Percentiles rank a stretch among this genome's conserved stretches.
Conservation (phyloP, 1,284 basidiomycete species). For the Malassezia dermatis region DNA sequence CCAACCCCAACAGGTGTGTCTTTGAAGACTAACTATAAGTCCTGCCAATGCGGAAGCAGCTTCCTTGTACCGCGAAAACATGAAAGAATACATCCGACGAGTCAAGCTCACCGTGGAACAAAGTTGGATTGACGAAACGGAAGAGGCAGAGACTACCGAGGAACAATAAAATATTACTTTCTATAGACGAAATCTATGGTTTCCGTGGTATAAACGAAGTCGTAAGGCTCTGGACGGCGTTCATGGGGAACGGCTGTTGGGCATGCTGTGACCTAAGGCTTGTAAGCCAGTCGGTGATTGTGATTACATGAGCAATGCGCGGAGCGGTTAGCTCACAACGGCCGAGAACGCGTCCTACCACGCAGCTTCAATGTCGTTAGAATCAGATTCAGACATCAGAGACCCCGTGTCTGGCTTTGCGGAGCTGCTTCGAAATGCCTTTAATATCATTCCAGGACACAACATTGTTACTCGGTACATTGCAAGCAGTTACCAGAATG, state of each 20-base stretch:
- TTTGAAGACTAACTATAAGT: conserved; percentile 50
- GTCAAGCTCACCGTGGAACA: conserved; percentile 60
- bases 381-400: background rate
- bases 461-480: conserved; percentile 82
- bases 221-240: too few relatives aligned
- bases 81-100: conserved; percentile 89
- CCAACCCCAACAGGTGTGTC: conserved; percentile 71
- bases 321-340: background rate
- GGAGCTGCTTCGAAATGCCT: conserved; percentile 8
- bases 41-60: conserved; percentile 97
- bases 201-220: background rate
- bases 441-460: conserved; percentile 64
- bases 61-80: conserved; percentile 87
- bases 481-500: conserved; percentile 62
- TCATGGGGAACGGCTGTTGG: background rate
- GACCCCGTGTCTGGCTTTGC: conserved; percentile 1
- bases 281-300: background rate
- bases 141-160: conserved; percentile 16
- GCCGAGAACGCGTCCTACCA: background rate
- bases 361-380: background rate
- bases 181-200: background rate
- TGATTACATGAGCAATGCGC: background rate
- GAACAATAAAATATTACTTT: background rate
- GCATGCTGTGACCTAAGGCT: background rate
- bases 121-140: conserved; percentile 46